Evolutionary conservation across 805 yeast genomes (phyloP).

Genomic region (Candida insectorum): DNA sequence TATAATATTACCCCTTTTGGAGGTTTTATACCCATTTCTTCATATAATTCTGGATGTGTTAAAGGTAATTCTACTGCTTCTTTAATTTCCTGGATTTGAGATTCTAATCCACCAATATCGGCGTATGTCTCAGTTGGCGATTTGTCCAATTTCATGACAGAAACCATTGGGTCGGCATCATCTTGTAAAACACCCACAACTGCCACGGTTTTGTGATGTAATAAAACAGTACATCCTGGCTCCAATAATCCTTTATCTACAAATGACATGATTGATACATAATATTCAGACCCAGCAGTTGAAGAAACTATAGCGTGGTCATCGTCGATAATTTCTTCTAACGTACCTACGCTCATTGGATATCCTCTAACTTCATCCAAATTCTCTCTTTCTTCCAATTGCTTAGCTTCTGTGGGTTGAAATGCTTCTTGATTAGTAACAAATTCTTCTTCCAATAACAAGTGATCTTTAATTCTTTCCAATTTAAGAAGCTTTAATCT

Average conservation of each 20-base stretch:
- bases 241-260: slow-evolving; percentile 94
- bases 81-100: slow-evolving; percentile 95
- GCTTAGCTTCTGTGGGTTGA: slow-evolving; percentile 95
- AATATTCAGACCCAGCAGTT: slow-evolving; percentile 95
- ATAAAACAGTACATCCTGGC: slow-evolving; percentile 93
- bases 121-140: slow-evolving; percentile 96
- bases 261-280: slow-evolving; percentile 91
- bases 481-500: slow-evolving; percentile 84
- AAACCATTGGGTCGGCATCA: slow-evolving; percentile 96
- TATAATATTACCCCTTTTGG: slow-evolving; percentile 97
- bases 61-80: slow-evolving; percentile 95
- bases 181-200: slow-evolving; percentile 98
- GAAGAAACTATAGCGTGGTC: slow-evolving; percentile 98
- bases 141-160: slow-evolving; percentile 96
- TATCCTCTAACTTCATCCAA: slow-evolving; percentile 94
- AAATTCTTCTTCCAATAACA: slow-evolving; percentile 91
- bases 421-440: slow-evolving; percentile 91
- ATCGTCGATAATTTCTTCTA: slow-evolving; percentile 96
- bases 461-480: slow-evolving; percentile 95
- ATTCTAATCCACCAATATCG: slow-evolving; percentile 94
- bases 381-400: slow-evolving; percentile 92
- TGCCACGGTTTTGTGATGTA: slow-evolving; percentile 94
- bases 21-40: slow-evolving; percentile 98
- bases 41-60: slow-evolving; percentile 94
- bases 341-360: slow-evolving; percentile 93